Base-by-base conservation (phyloP, 495 filamentous ascomycete species). In the Penicillium antarcticum region DNA sequence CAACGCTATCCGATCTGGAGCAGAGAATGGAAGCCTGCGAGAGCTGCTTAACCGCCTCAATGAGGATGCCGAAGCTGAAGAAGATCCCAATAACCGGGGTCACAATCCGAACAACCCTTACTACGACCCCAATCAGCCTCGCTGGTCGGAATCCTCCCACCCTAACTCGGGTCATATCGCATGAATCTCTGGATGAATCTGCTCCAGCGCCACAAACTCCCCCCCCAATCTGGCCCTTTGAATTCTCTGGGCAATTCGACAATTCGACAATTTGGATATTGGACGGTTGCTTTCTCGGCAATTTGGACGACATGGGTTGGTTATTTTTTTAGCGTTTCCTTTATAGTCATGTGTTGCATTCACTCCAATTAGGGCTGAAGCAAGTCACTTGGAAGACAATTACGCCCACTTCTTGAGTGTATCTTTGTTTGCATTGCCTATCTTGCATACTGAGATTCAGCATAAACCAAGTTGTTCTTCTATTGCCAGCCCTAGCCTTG, bases 1-100 rank as follows among this genome's bases (percentile, higher is more conserved):
- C 44, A 38, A 61, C 4, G 49, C 42, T 8, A 68, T 75, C 21
- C 63, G 62, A 21, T 43, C 53, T 35, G 60, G 47, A 4, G 47
- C 47, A 14, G 18, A 41, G 4, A 18, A 26, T 7, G 24, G 9
- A 14, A 6, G 10, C 8, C 23, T 49, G 5, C 47, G 47, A 11
- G 26, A 42, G 5, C 7, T n/a, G 11, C 47, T 49, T 36, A 42
- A 17, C 13, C 26, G 36, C 10, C 11, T 49, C n/a, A 31, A 34
- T 11, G 29, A 42, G 1, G 26, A 41, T 19, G 12, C 16, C 19
- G 19, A 29, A 8, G 19, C 5, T 36, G 8, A 5, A 5, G 21
- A 23, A 23, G 21, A 23, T 2, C 2, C 21, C 21, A 5, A 23
- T 23, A 3, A 21, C 31, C 17, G 2, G 13, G 14, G 2, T 16